Evolutionary conservation across 1,139 yeast species (phyloP).

Genomic region (Pneumocystis carinii): DNA sequence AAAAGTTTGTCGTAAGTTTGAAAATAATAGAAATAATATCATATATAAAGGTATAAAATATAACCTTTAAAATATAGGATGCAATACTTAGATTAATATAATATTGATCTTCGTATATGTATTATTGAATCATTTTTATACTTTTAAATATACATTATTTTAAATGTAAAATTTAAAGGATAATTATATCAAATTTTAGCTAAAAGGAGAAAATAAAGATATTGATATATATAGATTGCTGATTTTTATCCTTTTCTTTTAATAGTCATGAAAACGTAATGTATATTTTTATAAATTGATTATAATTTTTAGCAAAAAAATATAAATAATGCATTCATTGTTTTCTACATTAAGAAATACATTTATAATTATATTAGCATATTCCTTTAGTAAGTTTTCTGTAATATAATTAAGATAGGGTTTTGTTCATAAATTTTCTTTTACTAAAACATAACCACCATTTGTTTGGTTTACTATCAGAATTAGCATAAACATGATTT

Average conservation of each 20-base stretch:
- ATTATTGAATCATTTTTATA: neutral
- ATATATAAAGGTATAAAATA: neutral
- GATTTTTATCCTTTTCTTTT: neutral
- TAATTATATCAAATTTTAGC: neutral
- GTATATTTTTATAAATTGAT: neutral
- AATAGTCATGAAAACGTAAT: neutral
- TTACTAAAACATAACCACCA: conserved; percentile 93
- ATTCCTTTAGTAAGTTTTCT: too few relatives aligned
- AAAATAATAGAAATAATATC: too few relatives aligned
- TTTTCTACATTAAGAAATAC: neutral
- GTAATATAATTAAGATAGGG: conserved; percentile 23
- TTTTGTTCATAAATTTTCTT: conserved; percentile 86
- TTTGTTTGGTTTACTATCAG: conserved; percentile 36
- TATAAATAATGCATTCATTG: neutral
- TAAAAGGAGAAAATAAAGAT: neutral
- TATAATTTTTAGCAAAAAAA: neutral
- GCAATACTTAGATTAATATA: neutral
- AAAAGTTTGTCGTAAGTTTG: neutral
- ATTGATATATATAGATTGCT: neutral
- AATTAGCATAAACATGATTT: conserved; percentile 42
- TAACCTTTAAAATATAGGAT: neutral
- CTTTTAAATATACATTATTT: neutral
- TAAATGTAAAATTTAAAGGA: neutral
- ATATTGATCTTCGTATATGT: neutral
- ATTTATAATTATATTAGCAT: neutral